A percentile compares a stretch with the other conserved stretches of the same genome.
These are phyloP conservation scores for Scedosporium minutisporum DNA, from an alignment of 2,329 filamentous ascomycete species.

Conservation along the genomic window DNA sequence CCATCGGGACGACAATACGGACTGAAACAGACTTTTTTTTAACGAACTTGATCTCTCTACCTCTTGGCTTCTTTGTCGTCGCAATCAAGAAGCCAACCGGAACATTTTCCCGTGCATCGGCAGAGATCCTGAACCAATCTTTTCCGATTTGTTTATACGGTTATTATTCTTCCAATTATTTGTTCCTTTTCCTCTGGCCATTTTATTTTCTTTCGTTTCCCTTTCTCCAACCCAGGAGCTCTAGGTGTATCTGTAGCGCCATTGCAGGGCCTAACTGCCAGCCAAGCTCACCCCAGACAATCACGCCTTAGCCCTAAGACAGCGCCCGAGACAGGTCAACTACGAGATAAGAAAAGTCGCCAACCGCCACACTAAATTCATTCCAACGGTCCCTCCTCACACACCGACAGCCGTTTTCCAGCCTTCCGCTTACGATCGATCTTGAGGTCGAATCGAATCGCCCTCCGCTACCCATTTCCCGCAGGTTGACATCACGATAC, in stretches of 20 bases:
- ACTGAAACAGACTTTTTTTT: too few relatives aligned
- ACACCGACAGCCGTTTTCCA: too few relatives aligned
- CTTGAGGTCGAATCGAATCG: too few relatives aligned
- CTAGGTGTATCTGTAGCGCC: background rate
- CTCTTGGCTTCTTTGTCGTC: background rate
- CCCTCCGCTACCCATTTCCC: background rate
- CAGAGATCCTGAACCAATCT: constrained; percentile 1
- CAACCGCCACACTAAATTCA: background rate
- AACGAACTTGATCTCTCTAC: background rate
- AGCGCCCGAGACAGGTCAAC: background rate
- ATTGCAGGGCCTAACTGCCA: background rate
- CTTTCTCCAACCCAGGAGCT: background rate
- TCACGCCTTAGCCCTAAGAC: background rate
- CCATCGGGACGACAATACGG: too few relatives aligned
- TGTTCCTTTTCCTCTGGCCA: background rate
- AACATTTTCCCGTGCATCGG: constrained; percentile 1
- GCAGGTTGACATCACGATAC: background rate
- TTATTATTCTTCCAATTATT: background rate
- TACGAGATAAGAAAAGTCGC: background rate
- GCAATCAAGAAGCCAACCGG: background rate
- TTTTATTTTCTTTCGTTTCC: background rate
- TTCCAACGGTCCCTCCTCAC: background rate
- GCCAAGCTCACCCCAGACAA: background rate
- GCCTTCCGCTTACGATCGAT: too few relatives aligned
- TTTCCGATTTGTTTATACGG: background rate